Base-by-base conservation (phyloP, 2,329 filamentous ascomycete genomes). In the Beauveria medogensis region DNA sequence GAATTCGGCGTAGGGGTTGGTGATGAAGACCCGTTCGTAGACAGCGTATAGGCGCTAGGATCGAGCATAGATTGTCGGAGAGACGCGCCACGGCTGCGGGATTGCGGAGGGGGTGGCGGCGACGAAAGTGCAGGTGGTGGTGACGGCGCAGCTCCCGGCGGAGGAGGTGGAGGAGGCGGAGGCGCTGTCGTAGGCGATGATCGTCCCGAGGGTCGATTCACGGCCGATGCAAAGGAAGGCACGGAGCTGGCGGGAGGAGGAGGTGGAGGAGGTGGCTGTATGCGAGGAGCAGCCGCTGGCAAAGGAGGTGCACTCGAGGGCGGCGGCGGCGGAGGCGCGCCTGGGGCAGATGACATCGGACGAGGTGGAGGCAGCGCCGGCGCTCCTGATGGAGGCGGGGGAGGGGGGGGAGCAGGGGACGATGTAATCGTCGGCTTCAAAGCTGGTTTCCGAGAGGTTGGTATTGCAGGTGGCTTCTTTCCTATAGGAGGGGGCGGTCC, bases 401-500 rank as follows among this genome's bases (percentile, higher is more conserved):
- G 72, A 2, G 75, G 73, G 65, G 77, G 73, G 18, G 76, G 74
- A 14, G 72, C 67, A 5, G 72, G 63, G 63, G 69, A 65, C 62
- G 73, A 64, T 62, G 71, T 63, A 61, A 75, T 66, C 41, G 71
- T 65, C 40, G 70, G 69, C 24, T 65, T 71, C 48, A 70, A 67
- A 2, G 80, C 83, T 14, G 83, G 82, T 68, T 87, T 86, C 65
- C 85, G 78, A 60, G 80, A 83, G 62, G 77, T 80, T 58, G 85
- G 86, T 55, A 82, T 80, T 47, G 85, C 83, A 28, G 86, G 85
- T 41, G 83, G 84, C 69, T 92, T 92, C 78, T 91, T 92, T 63
- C 88, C 89, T 67, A 90, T 81, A 6, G 88, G 88, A 14, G 90
- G 90, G 34, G 91, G 91, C 41, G 91, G 91, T 60, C 87, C 87